Evolutionary conservation across 805 yeast species (phyloP).

Genomic region (Yarrowia sp.): DNA sequence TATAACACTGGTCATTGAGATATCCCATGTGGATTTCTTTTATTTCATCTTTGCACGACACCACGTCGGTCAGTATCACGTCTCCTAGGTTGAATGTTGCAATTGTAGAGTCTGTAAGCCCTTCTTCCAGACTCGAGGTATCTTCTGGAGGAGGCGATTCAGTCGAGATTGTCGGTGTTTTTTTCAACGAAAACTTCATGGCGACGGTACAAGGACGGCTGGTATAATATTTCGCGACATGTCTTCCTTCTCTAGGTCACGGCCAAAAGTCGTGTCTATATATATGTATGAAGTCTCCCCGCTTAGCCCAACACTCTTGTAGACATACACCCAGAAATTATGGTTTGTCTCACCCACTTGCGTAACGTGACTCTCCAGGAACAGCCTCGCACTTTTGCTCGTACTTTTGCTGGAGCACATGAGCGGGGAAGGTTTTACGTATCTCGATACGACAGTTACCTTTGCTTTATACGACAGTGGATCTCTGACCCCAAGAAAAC

Average conservation of each 20-base stretch:
- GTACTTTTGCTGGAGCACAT: not conserved
- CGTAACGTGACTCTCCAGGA: slow-evolving; percentile 7
- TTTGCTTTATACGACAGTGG: not conserved
- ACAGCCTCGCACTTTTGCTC: not conserved
- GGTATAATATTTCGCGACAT: not conserved
- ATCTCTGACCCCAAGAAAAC: no score
- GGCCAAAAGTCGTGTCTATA: not conserved
- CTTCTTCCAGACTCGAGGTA: not conserved
- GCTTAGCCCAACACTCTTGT: slow-evolving; percentile 11
- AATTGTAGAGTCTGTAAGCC: not conserved
- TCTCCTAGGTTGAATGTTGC: not conserved
- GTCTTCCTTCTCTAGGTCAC: not conserved
- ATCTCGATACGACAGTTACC: no score
- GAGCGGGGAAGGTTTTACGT: not conserved
- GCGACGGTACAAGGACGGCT: not conserved
- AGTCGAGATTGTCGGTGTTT: not conserved
- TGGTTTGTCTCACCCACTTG: not conserved
- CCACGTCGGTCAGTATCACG: not conserved
- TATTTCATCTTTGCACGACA: not conserved
- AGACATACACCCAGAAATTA: not conserved
- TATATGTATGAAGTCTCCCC: not conserved
- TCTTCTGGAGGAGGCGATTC: not conserved
- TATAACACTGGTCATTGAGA: not conserved
- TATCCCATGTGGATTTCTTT: slow-evolving; percentile 2
- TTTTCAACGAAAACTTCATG: slow-evolving; percentile 9